Conservation (phyloP, 352 stramenopile genomes). For the Phytophthora pseudosyringae region DNA sequence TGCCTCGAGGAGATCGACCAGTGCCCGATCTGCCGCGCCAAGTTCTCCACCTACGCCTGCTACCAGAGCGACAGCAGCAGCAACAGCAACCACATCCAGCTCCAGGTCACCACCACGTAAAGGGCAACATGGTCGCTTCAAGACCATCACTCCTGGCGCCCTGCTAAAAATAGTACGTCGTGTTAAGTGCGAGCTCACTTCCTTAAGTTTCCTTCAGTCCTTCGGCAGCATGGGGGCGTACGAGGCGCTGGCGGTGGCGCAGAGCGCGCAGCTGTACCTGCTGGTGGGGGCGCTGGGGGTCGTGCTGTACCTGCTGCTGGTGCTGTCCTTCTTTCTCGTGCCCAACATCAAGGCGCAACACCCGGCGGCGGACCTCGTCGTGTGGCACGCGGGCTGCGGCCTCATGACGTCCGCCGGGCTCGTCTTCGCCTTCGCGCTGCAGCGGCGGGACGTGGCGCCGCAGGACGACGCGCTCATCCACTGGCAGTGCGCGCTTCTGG, state of each 20-base stretch:
- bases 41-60: conserved; percentile 64
- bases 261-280: conserved; percentile 65
- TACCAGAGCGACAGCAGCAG: conserved; percentile 16
- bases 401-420: conserved; percentile 69
- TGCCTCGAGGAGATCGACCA: conserved; percentile 78
- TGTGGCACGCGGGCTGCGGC: conserved; percentile 77
- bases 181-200: conserved; percentile 17
- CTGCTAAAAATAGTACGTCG: conserved; percentile 7
- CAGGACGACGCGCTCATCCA: conserved; percentile 14
- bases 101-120: conserved; percentile 2
- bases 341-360: conserved; percentile 84
- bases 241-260: conserved; percentile 58
- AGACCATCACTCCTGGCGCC: neutral
- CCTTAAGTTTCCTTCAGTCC: neutral
- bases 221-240: conserved; percentile 42
- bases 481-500: conserved; percentile 61
- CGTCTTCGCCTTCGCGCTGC: conserved; percentile 51
- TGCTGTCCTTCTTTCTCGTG: conserved; percentile 76
- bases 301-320: conserved; percentile 65
- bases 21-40: conserved; percentile 71
- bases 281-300: conserved; percentile 63
- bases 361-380: conserved; percentile 73
- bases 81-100: neutral
- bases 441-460: conserved; percentile 15
- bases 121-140: neutral